phyloP scores from a whole-genome alignment of 2,329 filamentous ascomycete species.

The Trichoderma aggressivum region DNA sequence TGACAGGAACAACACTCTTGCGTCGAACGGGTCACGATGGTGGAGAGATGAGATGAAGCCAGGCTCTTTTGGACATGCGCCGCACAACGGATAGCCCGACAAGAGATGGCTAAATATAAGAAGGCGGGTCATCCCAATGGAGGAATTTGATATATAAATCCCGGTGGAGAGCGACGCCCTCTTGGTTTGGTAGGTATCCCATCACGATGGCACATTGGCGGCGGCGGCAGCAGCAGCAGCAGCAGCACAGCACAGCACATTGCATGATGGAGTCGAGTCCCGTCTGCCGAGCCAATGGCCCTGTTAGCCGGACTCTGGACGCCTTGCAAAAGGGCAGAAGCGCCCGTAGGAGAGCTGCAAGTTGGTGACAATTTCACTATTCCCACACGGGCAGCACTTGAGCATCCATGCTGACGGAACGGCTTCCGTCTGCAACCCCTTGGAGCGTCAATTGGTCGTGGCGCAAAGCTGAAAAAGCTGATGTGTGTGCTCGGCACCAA shows the following conservation, averaged over 20 bases:
- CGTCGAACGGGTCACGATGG: not conserved
- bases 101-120: not conserved
- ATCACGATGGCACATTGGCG: not conserved
- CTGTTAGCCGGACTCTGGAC: not conserved
- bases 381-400: not conserved
- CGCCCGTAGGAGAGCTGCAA: not conserved
- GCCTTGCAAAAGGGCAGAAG: not conserved
- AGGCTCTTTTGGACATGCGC: not conserved
- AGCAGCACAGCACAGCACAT: not conserved
- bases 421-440: not conserved
- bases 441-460: not conserved
- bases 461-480: not conserved
- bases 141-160: not conserved
- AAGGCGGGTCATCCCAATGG: not conserved
- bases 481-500: not conserved
- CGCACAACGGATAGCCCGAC: not conserved
- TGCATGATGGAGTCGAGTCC: not conserved
- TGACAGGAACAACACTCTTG: not conserved
- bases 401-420: slow-evolving; percentile 1
- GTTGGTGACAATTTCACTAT: not conserved
- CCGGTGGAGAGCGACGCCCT: not conserved
- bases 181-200: not conserved
- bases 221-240: no score
- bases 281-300: not conserved
- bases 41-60: not conserved